A percentile compares a stretch with the other conserved stretches of the same genome.
These are phyloP conservation scores for Suillus ampliporus DNA, from an alignment of 768 basidiomycete species.

Conservation along the genomic window DNA sequence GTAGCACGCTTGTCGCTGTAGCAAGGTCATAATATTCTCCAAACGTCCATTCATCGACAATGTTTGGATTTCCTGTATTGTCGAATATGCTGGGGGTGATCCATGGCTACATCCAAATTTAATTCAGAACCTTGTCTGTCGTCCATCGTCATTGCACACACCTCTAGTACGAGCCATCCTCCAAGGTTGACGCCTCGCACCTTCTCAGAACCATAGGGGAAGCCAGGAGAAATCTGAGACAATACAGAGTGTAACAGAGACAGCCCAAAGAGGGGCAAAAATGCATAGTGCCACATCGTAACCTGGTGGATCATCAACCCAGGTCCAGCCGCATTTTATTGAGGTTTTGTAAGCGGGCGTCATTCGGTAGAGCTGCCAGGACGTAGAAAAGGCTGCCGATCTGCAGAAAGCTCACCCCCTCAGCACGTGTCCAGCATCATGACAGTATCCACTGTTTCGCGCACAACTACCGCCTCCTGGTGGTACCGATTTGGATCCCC, in stretches of 20 bases:
- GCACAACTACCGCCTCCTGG: background rate
- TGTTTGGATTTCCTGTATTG: slow-evolving; percentile 53
- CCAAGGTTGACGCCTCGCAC: slow-evolving; percentile 88
- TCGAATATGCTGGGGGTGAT: slow-evolving; percentile 79
- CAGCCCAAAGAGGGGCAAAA: slow-evolving; percentile 33
- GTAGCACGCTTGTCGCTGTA: slow-evolving; percentile 56
- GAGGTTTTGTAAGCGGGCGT: background rate
- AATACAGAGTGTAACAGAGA: slow-evolving; percentile 32
- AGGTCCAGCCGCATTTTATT: background rate
- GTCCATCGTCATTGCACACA: slow-evolving; percentile 23
- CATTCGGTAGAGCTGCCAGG: background rate
- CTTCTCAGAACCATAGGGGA: slow-evolving; percentile 74
- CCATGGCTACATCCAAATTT: slow-evolving; percentile 60
- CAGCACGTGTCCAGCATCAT: slow-evolving; percentile 9
- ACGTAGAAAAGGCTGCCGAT: slow-evolving; percentile 1
- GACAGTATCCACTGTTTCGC: background rate
- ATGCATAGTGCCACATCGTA: slow-evolving; percentile 12
- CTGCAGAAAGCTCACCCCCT: background rate
- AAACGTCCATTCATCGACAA: slow-evolving; percentile 84
- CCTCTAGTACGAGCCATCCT: slow-evolving; percentile 63
- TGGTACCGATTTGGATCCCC: background rate
- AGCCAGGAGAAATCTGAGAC: slow-evolving; percentile 52
- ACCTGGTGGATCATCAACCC: background rate
- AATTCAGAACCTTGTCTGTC: slow-evolving; percentile 38
- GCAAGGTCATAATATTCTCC: slow-evolving; percentile 59